These are phyloP conservation scores for Pythium vanterpoolii DNA, from an alignment of 352 stramenopile genomes.

Conservation along the genomic window DNA sequence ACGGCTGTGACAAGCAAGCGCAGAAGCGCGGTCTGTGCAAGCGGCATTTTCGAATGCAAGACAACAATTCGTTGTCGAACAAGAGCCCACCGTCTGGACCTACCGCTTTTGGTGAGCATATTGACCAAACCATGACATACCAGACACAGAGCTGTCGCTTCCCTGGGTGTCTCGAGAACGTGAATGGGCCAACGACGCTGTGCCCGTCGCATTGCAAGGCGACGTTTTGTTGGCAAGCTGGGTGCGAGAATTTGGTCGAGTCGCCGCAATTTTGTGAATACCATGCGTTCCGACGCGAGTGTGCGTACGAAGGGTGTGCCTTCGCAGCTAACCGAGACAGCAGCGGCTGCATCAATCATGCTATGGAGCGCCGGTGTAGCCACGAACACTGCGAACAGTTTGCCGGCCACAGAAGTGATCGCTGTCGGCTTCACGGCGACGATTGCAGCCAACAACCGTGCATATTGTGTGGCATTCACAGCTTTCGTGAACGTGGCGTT, in stretches of 20 bases:
- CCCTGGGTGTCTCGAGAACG: conserved; percentile 34
- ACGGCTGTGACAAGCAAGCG: conserved; percentile 59
- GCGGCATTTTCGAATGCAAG: conserved; percentile 52
- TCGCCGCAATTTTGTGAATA: conserved; percentile 54
- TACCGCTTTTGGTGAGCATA: conserved; percentile 14
- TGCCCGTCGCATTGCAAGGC: conserved; percentile 46
- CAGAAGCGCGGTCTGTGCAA: conserved; percentile 65
- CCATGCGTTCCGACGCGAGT: conserved; percentile 49
- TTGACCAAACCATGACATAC: conserved; percentile 13
- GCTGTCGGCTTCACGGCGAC: conserved; percentile 49
- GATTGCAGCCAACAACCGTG: conserved; percentile 49
- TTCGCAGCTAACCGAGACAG: conserved; percentile 29
- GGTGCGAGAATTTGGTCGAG: conserved; percentile 57
- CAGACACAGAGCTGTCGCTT: conserved; percentile 34
- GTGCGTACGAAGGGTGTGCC: conserved; percentile 53
- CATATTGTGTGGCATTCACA: conserved; percentile 43
- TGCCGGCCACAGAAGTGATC: conserved; percentile 26
- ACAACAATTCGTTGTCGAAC: conserved; percentile 5
- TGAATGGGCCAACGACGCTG: conserved; percentile 25
- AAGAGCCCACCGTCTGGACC: conserved; percentile 1
- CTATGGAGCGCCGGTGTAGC: conserved; percentile 38
- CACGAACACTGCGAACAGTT: conserved; percentile 70
- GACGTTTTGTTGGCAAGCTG: conserved; percentile 58
- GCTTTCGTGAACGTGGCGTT: not conserved
- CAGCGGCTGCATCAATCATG: conserved; percentile 49